phyloP scores from a whole-genome alignment of 83 land plant species.

The Diphasiastrum complanatum region DNA sequence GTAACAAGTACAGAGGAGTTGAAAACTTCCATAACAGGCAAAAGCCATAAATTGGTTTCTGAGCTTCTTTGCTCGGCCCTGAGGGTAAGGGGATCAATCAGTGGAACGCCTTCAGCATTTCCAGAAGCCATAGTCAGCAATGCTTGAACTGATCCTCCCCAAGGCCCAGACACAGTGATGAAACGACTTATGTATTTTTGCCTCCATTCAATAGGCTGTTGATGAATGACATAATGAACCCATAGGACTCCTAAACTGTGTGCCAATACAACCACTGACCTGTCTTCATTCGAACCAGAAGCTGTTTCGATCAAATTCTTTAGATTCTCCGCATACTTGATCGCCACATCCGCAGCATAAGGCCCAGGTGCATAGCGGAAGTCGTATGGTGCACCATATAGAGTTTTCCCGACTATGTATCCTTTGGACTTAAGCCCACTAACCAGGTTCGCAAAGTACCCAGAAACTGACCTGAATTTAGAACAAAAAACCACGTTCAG shows the following conservation, averaged over 20 bases:
- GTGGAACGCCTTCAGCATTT: conserved; percentile 59
- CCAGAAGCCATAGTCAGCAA: conserved; percentile 87
- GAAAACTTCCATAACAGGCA: conserved; percentile 56
- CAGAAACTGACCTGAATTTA: conserved; percentile 48
- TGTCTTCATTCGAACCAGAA: conserved; percentile 47
- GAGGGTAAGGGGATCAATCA: conserved; percentile 61
- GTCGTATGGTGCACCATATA: conserved; percentile 94
- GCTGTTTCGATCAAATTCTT: conserved; percentile 59
- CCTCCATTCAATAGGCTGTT: conserved; percentile 58
- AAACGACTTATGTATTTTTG: conserved; percentile 56
- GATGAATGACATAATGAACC: conserved; percentile 56
- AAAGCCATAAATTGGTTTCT: conserved; percentile 80
- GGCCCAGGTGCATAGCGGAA: conserved; percentile 81
- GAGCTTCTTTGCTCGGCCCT: conserved; percentile 76
- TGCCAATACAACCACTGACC: conserved; percentile 61
- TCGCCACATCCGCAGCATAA: conserved; percentile 48
- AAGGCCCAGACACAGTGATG: conserved; percentile 67
- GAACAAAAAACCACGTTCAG: no score
- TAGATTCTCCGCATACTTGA: conserved; percentile 47
- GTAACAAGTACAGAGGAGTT: conserved; percentile 38
- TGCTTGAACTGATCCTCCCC: conserved; percentile 80
- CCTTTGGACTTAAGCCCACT: conserved; percentile 52
- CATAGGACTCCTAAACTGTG: conserved; percentile 94
- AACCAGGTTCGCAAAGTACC: conserved; percentile 75
- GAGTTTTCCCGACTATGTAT: conserved; percentile 48